Conservation (phyloP, 1,139 yeast species). For the Hansenula sp. region DNA sequence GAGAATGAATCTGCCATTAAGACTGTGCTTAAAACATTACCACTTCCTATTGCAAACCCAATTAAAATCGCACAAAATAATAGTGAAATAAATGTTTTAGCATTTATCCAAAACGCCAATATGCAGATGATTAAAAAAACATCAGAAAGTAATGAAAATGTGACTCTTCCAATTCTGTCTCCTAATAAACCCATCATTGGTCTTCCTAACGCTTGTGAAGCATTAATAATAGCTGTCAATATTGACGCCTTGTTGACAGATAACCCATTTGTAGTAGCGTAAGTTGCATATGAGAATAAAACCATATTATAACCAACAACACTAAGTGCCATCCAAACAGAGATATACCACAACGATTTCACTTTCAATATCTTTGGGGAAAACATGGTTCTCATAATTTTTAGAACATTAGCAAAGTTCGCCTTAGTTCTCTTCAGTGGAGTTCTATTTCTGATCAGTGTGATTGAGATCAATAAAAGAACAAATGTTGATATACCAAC, state of each 20-base stretch:
- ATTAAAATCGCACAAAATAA: conserved; percentile 47
- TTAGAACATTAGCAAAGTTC: conserved; percentile 11
- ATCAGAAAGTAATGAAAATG: conserved; percentile 36
- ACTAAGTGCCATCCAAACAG: conserved; percentile 54
- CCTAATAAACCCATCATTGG: conserved; percentile 57
- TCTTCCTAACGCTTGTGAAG: conserved; percentile 63
- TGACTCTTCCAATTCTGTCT: conserved; percentile 55
- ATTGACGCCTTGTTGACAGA: conserved; percentile 51
- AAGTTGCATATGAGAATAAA: conserved; percentile 58
- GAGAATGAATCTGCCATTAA: conserved; percentile 50
- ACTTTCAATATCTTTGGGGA: conserved; percentile 6
- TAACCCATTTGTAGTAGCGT: conserved; percentile 58
- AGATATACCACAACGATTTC: conserved; percentile 25
- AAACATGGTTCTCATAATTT: conserved; percentile 12
- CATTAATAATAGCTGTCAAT: conserved; percentile 59
- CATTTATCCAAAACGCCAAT: conserved; percentile 52
- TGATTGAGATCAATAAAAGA: conserved; percentile 30
- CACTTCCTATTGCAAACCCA: conserved; percentile 61
- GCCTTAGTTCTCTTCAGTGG: conserved; percentile 21
- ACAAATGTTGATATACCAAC: conserved; percentile 41
- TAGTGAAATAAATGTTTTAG: conserved; percentile 45
- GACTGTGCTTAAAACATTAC: conserved; percentile 57
- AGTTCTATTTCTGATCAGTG: conserved; percentile 36
- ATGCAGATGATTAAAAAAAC: conserved; percentile 23
- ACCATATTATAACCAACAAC: conserved; percentile 56